Evolutionary conservation across 139 green algal species (phyloP).

Genomic region (Micractinium conductrix): DNA sequence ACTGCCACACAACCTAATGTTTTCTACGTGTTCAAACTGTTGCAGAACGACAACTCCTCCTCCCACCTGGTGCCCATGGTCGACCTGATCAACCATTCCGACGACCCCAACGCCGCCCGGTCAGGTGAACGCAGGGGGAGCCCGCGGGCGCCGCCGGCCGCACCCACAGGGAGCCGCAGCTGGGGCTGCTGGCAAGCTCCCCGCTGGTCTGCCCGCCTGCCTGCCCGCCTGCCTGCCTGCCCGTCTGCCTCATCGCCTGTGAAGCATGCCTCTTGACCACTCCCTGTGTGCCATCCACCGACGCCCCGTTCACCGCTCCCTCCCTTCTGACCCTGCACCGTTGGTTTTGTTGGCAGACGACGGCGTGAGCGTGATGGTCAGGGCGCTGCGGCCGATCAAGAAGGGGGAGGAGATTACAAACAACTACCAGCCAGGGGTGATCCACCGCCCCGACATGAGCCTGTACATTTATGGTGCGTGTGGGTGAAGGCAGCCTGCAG

Average conservation of each 20-base stretch:
- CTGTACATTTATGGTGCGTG: neutral
- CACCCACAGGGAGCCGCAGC: no score
- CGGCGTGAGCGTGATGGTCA: neutral
- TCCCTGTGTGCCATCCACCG: no score
- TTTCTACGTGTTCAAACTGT: no score
- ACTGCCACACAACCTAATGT: no score
- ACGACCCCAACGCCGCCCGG: neutral
- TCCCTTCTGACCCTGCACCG: neutral
- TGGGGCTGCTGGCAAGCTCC: no score
- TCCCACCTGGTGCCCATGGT: slow-evolving; percentile 5
- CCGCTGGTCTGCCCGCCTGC: no score
- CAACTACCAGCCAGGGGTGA: slow-evolving; percentile 1
- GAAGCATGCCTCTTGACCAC: no score
- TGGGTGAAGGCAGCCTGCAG: neutral
- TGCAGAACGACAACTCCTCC: neutral
- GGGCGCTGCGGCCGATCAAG: neutral
- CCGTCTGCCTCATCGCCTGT: no score
- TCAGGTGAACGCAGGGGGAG: neutral
- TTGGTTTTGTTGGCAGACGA: neutral
- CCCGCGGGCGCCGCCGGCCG: no score
- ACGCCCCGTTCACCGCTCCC: neutral
- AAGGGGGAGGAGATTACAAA: slow-evolving; percentile 19
- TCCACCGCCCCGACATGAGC: slow-evolving; percentile 14
- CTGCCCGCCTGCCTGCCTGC: no score
- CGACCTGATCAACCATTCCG: slow-evolving; percentile 4